Evolutionary conservation across 2,329 filamentous ascomycete genomes (phyloP).

Genomic region (Gyromitra esculenta): DNA sequence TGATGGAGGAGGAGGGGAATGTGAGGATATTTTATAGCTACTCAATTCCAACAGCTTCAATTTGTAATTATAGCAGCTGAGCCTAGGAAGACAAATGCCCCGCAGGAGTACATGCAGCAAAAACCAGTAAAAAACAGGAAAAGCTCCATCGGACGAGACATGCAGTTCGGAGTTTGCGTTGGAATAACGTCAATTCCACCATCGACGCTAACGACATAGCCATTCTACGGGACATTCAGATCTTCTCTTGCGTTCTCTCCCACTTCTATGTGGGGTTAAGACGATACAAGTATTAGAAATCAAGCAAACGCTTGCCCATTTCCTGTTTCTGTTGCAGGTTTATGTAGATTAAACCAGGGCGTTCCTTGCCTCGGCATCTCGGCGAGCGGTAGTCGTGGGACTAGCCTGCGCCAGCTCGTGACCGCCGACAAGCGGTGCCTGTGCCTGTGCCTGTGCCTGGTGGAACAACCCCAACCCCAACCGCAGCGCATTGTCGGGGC

Average conservation of each 20-base stretch:
- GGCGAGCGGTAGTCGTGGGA: not conserved
- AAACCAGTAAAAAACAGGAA: not conserved
- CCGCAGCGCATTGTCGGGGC: not conserved
- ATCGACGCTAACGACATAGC: not conserved
- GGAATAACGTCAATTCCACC: constrained; percentile 22
- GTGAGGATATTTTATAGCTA: constrained; percentile 4
- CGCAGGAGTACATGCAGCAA: not conserved
- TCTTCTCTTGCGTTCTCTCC: not conserved
- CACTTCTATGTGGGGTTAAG: not conserved
- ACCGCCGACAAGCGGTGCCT: not conserved
- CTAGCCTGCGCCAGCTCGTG: not conserved
- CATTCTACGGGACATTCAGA: not conserved
- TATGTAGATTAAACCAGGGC: not conserved
- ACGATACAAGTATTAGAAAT: constrained; percentile 19
- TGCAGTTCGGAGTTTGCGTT: constrained; percentile 6
- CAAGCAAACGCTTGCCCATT: not conserved
- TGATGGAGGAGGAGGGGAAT: not conserved
- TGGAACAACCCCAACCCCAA: not conserved
- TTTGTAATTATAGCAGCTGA: not conserved
- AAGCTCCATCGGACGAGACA: not conserved
- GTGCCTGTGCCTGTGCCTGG: not conserved
- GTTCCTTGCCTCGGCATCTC: not conserved
- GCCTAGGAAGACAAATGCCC: constrained; percentile 13
- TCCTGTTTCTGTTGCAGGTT: too few relatives aligned
- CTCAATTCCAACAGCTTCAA: constrained; percentile 8